Conservation (phyloP, 2,329 filamentous ascomycete genomes). For the Madurella mycetomatis region DNA sequence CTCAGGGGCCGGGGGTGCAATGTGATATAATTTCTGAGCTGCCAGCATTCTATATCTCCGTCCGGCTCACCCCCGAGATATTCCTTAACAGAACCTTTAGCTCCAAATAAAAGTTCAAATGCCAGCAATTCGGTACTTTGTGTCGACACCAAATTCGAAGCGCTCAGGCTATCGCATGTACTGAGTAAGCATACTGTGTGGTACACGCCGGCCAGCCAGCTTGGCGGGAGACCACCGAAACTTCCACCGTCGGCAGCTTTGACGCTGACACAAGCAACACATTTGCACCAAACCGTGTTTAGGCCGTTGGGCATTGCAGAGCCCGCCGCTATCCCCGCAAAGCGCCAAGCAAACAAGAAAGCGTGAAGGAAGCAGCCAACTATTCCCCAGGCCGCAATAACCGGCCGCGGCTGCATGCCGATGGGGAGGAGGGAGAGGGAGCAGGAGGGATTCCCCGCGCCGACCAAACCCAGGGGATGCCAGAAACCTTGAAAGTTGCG, state of each 20-base stretch:
- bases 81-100: not conserved
- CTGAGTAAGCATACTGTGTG: not conserved
- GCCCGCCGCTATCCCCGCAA: not conserved
- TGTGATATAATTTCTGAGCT: constrained; percentile 3
- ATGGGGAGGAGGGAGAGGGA: not conserved
- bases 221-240: not conserved
- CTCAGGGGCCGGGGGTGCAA: not conserved
- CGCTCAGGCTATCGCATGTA: not conserved
- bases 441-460: constrained; percentile 5
- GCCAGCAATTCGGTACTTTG: not conserved
- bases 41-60: not conserved
- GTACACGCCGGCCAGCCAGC: not conserved
- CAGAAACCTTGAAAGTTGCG: constrained; percentile 8
- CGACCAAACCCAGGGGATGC: constrained; percentile 1
- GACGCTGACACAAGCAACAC: not conserved
- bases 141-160: not conserved
- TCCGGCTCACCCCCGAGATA: not conserved
- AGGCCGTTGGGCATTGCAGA: not conserved
- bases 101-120: not conserved
- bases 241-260: not conserved
- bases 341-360: not conserved
- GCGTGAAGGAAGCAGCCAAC: not conserved
- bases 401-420: constrained; percentile 3
- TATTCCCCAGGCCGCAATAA: constrained; percentile 1
- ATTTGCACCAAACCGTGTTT: not conserved